Conservation (phyloP, 345 rosid species). For the Syzygium aromaticum region DNA sequence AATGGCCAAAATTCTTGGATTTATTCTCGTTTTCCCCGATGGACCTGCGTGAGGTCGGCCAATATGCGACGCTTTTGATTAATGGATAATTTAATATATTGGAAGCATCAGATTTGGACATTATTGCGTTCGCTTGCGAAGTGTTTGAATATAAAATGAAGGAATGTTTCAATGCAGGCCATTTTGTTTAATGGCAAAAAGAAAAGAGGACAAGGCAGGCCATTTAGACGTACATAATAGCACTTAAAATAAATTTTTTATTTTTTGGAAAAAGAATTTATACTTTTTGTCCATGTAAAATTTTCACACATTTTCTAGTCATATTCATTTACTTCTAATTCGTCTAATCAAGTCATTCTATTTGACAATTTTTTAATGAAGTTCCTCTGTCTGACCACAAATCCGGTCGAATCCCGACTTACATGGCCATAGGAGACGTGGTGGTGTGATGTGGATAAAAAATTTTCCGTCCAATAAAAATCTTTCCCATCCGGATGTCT, state of each 20-base stretch:
- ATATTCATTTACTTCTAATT: not conserved
- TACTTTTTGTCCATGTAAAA: not conserved
- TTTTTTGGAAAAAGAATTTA: not conserved
- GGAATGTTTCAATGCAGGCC: not conserved
- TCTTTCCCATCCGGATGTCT: not conserved
- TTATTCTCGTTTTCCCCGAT: not conserved
- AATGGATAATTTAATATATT: not conserved
- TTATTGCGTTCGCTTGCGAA: not conserved
- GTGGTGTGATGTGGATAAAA: not conserved
- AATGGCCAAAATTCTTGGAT: not conserved
- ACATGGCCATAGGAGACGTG: not conserved
- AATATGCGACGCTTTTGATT: not conserved
- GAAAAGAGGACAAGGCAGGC: not conserved
- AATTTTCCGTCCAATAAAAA: not conserved
- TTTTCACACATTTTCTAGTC: not conserved
- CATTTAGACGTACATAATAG: not conserved
- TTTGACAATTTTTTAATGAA: not conserved
- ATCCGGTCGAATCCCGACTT: not conserved
- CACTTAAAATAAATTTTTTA: not conserved
- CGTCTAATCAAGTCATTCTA: not conserved
- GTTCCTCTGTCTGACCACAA: accelerated
- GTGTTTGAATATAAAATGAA: not conserved
- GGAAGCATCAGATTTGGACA: not conserved
- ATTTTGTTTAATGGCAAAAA: not conserved
- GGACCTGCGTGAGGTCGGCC: not conserved